Base-by-base conservation (phyloP, 2,329 filamentous ascomycete genomes). In the Exophiala sp. region DNA sequence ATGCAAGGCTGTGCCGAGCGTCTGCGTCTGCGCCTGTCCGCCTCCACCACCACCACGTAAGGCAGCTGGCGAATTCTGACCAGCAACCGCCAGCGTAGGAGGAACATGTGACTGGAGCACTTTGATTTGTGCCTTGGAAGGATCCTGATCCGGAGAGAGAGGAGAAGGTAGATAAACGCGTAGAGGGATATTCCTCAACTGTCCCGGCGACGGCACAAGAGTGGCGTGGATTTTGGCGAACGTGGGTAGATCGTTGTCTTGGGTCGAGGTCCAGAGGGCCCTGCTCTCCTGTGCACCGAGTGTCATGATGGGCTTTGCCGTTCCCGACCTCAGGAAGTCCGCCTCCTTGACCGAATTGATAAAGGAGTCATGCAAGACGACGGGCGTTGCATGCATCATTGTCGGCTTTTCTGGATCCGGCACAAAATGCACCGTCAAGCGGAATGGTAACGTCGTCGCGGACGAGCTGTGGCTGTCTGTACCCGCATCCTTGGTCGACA, bases 301-400 rank as follows among this genome's bases (percentile, higher is more conserved):
- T 46, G 82, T 84, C 88, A 95, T 95, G 63, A 95, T 90, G 53
- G 86, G 84, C 65, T 91, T 89, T 13, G 88, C 88, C 46, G 86
- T 93, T 38, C 89, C 88, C 60, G 93, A 91, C 44, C 90, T 81
- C 43, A 95, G 74, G 60, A 89, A 95, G 68, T 95, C 89, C 23
- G 90, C 89, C 75, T 86, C 83, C 64, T 86, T 86, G 55, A 86
- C 82, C 45, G 75, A 80, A 58, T 86, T 85, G 46, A 83, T 81
- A 62, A 80, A 86, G 0, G 80, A 73, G 63, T 86, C 83, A 53
- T 81, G 78, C 63, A 82, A 70, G 2, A 77, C 72, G 61, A 80
- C 82, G 59, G 82, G 79, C 3, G 85, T 68, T 2, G 73, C 77
- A 49, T 86, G 66, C 43, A 73, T 73, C 81, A 82, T 85, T 11